phyloP scores from a whole-genome alignment of 208 protist genomes.

The Trypanosoma melophagium region DNA sequence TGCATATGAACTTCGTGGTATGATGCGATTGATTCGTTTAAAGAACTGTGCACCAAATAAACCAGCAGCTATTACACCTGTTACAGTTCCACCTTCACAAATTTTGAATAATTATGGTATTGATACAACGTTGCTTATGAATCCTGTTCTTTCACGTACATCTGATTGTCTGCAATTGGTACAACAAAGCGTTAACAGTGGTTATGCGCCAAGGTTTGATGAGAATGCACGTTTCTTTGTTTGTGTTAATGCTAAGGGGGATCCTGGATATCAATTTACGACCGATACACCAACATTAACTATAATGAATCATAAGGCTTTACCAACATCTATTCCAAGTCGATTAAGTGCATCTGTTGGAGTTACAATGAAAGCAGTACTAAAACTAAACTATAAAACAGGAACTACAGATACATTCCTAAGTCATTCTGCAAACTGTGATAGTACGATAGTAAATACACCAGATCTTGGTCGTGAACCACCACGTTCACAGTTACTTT shows the following conservation, averaged over 20 bases:
- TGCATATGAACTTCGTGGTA: constrained; percentile 38
- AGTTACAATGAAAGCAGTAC: background rate
- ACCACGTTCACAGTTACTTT: background rate
- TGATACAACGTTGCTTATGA: constrained; percentile 31
- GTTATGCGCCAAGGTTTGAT: constrained; percentile 43
- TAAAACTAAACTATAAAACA: constrained; percentile 54
- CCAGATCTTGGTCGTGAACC: constrained; percentile 19
- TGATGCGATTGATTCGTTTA: constrained; percentile 46
- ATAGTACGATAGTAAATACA: constrained; percentile 15
- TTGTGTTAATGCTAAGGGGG: constrained; percentile 33
- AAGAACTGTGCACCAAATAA: constrained; percentile 32
- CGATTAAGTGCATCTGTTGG: constrained; percentile 34
- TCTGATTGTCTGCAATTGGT: constrained; percentile 29
- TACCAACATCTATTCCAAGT: constrained; percentile 41
- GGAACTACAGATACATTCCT: constrained; percentile 43
- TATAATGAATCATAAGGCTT: constrained; percentile 42
- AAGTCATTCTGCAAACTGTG: constrained; percentile 37
- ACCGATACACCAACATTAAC: constrained; percentile 45
- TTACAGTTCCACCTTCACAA: constrained; percentile 32
- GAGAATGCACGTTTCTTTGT: constrained; percentile 53
- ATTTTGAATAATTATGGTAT: constrained; percentile 51
- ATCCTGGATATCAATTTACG: constrained; percentile 45
- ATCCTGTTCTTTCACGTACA: constrained; percentile 34
- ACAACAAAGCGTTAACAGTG: constrained; percentile 6
- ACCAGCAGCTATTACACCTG: constrained; percentile 25